phyloP scores from a whole-genome alignment of 1,284 basidiomycete genomes.

The Sporisorium graminicola region DNA sequence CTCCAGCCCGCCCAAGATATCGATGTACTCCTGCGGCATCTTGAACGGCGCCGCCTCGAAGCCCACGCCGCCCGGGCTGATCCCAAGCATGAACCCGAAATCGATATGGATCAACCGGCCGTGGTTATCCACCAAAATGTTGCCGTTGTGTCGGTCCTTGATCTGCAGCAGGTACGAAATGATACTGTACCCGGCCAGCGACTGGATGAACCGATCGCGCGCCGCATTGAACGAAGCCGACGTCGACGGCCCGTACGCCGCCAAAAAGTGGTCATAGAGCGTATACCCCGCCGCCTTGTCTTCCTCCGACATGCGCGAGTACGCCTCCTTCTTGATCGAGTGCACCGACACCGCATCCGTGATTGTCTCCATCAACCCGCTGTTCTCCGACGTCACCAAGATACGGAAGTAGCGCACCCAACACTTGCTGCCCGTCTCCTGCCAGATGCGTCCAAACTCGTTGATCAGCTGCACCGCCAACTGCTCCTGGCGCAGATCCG shows the following conservation, averaged over 20 bases:
- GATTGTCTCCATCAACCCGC: conserved; percentile 77
- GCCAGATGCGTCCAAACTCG: conserved; percentile 94
- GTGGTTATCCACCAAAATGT: conserved; percentile 93
- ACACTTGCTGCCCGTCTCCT: conserved; percentile 73
- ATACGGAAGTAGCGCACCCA: conserved; percentile 77
- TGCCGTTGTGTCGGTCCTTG: conserved; percentile 99
- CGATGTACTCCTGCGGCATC: conserved; percentile 92
- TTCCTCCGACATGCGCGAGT: conserved; percentile 82
- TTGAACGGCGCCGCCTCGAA: conserved; percentile 99
- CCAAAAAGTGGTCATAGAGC: conserved; percentile 66
- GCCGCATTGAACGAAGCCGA: conserved; percentile 72
- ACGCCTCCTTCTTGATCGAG: conserved; percentile 98
- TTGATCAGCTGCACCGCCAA: conserved; percentile 93
- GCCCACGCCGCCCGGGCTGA: conserved; percentile 92
- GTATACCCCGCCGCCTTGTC: conserved; percentile 58
- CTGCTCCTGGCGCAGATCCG: conserved; percentile 96
- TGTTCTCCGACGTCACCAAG: conserved; percentile 90
- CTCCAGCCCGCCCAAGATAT: conserved; percentile 90
- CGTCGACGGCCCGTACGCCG: conserved; percentile 59
- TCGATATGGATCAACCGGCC: conserved; percentile 95
- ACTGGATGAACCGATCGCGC: conserved; percentile 86
- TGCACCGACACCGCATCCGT: conserved; percentile 98
- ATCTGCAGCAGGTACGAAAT: conserved; percentile 96
- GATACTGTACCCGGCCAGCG: conserved; percentile 89
- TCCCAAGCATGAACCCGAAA: conserved; percentile 92